Base-by-base conservation (phyloP, 1,284 basidiomycete genomes). In the Chalciporus sp. region DNA sequence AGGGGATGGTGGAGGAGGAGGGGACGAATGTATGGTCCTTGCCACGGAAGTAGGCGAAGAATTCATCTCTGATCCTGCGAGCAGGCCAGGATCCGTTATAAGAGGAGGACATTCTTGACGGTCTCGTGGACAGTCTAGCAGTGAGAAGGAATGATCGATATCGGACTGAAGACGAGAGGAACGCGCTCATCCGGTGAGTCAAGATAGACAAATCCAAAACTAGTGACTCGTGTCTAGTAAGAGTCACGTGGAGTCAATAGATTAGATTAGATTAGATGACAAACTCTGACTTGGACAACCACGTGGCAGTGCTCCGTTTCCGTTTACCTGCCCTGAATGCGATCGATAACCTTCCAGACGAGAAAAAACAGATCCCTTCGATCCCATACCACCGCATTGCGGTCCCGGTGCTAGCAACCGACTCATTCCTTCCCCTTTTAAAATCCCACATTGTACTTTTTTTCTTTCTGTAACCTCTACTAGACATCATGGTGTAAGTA, bases 1-100 rank as follows among this genome's bases (percentile, higher is more conserved):
- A 98, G 1, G 96, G 96, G 62, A 99, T 92, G 44, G 94, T 96
- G 12, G 92, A 85, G 7, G 92, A 95, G 42, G 93, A 96, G n/a
- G 90, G 90, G 56, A 95, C 93, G 72, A 94, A 97, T 35, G 90
- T 90, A 74, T 99, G 97, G 59, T 83, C 80, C 64, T 86, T 85
- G 47, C 78, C 76, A 55, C 84, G 78, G 75, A 98, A 99, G 76
- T 81, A 93, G 59, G 88, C 81, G 69, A 92, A 85, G 73, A 86
- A 94, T 48, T 88, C 85, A 63, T 87, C 74, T 56, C 90, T 81
- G 47, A 93, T 83, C 67, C 81, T 85, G 43, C 74, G 68, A 4
- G 90, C 86, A 29, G 90, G 82, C 86, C 88, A 91, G 47, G 83
- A 76, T 14, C 68, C 69, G 33, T 60, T 54, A 58, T 73, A 73